phyloP scores from a whole-genome alignment of 495 filamentous ascomycete species.

The Wilcoxina mikolae region DNA sequence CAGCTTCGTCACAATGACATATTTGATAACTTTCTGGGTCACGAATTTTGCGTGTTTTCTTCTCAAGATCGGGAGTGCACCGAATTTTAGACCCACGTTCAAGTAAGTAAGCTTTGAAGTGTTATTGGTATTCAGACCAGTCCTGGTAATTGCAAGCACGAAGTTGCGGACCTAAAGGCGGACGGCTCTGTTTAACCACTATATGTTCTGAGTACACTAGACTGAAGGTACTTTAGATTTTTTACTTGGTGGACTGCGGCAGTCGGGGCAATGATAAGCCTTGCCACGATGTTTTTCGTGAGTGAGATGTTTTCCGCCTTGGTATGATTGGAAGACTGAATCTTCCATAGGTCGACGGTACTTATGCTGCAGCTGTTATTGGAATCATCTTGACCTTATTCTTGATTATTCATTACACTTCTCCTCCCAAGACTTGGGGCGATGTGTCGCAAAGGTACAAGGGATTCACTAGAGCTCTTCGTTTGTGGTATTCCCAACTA shows the following conservation, averaged over 20 bases:
- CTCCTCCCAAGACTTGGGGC: constrained; percentile 76
- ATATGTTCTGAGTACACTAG: too few relatives aligned
- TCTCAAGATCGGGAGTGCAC: constrained; percentile 80
- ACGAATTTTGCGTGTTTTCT: constrained; percentile 80
- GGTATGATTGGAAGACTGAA: background rate
- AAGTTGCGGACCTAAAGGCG: too few relatives aligned
- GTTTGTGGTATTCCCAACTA: background rate
- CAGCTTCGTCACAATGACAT: constrained; percentile 59
- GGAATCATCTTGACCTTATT: constrained; percentile 61
- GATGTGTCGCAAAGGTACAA: constrained; percentile 58
- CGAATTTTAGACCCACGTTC: constrained; percentile 79
- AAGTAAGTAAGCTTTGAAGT: constrained; percentile 30
- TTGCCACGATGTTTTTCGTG: constrained; percentile 72
- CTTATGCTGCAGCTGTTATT: constrained; percentile 64
- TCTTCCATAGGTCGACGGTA: constrained; percentile 44
- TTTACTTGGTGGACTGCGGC: constrained; percentile 78
- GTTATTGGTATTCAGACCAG: background rate
- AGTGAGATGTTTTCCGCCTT: constrained; percentile 2
- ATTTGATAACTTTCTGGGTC: constrained; percentile 60
- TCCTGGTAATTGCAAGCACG: too few relatives aligned
- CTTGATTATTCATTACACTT: constrained; percentile 68
- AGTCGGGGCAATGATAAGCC: constrained; percentile 55
- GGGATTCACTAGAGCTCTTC: too few relatives aligned
- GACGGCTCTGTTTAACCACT: too few relatives aligned
- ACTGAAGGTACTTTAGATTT: too few relatives aligned